phyloP scores from a whole-genome alignment of 2,329 filamentous ascomycete genomes.

The Fusarium longipes region DNA sequence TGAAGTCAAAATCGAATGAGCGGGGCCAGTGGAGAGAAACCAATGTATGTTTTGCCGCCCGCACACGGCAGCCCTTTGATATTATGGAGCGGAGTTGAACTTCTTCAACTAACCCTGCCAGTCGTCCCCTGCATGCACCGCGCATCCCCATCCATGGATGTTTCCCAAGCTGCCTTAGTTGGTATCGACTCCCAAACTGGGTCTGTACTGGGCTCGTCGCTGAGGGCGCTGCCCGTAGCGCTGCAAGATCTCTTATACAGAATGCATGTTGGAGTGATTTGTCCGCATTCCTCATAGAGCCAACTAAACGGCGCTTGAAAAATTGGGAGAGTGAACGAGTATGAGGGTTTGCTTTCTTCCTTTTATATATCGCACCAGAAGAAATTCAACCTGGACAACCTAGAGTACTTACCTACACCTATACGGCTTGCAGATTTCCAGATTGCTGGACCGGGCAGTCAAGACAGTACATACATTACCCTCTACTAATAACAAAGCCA shows the following conservation, averaged over 20 bases:
- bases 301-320: not conserved
- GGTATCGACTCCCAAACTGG: slow-evolving; percentile 28
- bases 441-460: not conserved
- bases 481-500: not conserved
- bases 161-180: slow-evolving; percentile 26
- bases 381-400: not conserved
- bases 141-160: slow-evolving; percentile 20
- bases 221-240: slow-evolving; percentile 44
- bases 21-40: slow-evolving; percentile 30
- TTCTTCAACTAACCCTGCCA: slow-evolving; percentile 16
- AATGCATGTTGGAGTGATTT: slow-evolving; percentile 31
- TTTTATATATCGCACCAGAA: not conserved
- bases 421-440: not conserved
- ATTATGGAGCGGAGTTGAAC: slow-evolving; percentile 14
- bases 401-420: no score
- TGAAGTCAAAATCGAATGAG: slow-evolving; percentile 29
- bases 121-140: slow-evolving; percentile 15
- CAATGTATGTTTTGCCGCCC: slow-evolving; percentile 23
- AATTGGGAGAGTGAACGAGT: not conserved
- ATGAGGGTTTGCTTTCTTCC: not conserved
- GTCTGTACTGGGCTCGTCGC: slow-evolving; percentile 34
- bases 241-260: slow-evolving; percentile 19
- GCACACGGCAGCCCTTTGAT: slow-evolving; percentile 34
- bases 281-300: slow-evolving; percentile 30
- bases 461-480: not conserved